Percentiles rank a stretch among this genome's conserved stretches.
phyloP scores from a whole-genome alignment of 495 filamentous ascomycete species.

The Penicillium roqueforti region DNA sequence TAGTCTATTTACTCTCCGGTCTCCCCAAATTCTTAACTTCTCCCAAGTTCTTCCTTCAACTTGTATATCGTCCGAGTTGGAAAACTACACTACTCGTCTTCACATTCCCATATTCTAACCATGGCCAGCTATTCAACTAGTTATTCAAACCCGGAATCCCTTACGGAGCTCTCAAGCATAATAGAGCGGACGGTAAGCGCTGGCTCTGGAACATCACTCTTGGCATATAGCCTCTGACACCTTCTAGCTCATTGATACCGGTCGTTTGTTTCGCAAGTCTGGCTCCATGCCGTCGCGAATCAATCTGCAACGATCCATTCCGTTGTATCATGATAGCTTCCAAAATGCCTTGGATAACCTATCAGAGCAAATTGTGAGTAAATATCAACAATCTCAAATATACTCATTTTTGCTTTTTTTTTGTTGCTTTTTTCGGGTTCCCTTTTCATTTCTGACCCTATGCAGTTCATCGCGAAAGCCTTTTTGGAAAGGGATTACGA shows the following conservation, averaged over 20 bases:
- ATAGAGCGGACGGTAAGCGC: slow-evolving; percentile 44
- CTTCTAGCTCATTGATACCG: slow-evolving; percentile 46
- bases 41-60: background rate
- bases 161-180: slow-evolving; percentile 39
- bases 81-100: too few relatives aligned
- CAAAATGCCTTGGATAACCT: slow-evolving; percentile 49
- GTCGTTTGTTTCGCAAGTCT: slow-evolving; percentile 41
- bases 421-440: background rate
- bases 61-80: too few relatives aligned
- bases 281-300: slow-evolving; percentile 35
- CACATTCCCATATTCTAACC: too few relatives aligned
- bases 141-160: slow-evolving; percentile 38
- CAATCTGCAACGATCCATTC: slow-evolving; percentile 41
- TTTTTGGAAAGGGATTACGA: slow-evolving; percentile 46
- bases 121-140: slow-evolving; percentile 29
- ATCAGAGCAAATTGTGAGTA: slow-evolving; percentile 50
- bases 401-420: slow-evolving; percentile 2
- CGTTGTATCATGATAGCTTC: slow-evolving; percentile 43
- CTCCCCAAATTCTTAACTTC: background rate
- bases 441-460: slow-evolving; percentile 16
- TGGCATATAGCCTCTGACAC: slow-evolving; percentile 17
- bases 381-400: background rate
- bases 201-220: slow-evolving; percentile 2
- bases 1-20: slow-evolving; percentile 18
- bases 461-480: slow-evolving; percentile 44